phyloP scores from a whole-genome alignment of 2,329 filamentous ascomycete genomes.

The Gaeumannomyces tritici region DNA sequence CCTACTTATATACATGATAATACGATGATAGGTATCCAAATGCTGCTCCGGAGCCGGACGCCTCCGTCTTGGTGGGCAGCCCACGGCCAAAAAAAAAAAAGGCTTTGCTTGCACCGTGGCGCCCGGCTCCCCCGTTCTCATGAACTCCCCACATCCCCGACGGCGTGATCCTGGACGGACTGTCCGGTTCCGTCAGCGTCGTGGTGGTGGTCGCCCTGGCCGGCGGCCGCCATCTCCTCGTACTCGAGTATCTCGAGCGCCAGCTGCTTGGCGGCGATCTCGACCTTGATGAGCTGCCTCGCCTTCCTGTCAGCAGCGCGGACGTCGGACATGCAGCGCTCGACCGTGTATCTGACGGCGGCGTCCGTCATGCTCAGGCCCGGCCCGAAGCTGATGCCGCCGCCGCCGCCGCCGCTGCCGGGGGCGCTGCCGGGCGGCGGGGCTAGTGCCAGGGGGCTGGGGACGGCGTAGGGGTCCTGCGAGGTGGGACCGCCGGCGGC shows the following conservation, averaged over 20 bases:
- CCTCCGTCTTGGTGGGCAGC: background rate
- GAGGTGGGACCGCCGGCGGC: constrained; percentile 2
- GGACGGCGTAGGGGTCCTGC: constrained; percentile 9
- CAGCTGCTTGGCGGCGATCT: constrained; percentile 43
- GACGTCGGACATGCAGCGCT: constrained; percentile 36
- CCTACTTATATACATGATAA: background rate
- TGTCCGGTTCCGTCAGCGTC: constrained; percentile 9
- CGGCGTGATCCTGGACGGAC: background rate
- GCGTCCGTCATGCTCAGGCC: constrained; percentile 20
- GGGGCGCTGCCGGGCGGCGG: constrained; percentile 7
- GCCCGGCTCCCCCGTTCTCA: background rate
- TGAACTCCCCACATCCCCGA: constrained; percentile 1
- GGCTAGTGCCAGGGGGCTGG: constrained; percentile 6
- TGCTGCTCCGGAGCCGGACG: too few relatives aligned
- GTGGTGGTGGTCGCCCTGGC: constrained; percentile 18
- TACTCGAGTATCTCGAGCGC: constrained; percentile 42
- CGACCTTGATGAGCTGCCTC: constrained; percentile 40
- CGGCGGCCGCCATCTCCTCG: constrained; percentile 29
- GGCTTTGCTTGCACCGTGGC: background rate
- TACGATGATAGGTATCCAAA: too few relatives aligned
- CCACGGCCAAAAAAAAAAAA: too few relatives aligned
- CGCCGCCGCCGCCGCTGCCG: too few relatives aligned
- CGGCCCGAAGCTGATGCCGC: constrained; percentile 5
- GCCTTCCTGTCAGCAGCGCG: constrained; percentile 31
- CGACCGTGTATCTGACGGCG: constrained; percentile 30